A percentile compares a stretch with the other conserved stretches of the same genome.
phyloP scores from a whole-genome alignment of 345 rosid species.

The Luvunga scandens region DNA sequence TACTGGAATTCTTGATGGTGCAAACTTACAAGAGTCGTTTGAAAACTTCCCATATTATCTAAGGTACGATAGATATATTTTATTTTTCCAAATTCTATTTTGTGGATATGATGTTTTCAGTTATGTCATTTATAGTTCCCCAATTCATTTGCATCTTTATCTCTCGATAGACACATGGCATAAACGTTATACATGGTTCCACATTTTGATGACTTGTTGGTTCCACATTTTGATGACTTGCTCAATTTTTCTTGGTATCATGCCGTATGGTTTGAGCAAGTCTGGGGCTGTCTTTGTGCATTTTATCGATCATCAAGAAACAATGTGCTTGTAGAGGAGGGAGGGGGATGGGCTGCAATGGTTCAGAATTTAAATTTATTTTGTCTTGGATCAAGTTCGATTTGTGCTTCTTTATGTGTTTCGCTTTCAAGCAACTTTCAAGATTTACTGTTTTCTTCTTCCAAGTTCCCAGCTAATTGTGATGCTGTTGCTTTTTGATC shows the following conservation, averaged over 20 bases:
- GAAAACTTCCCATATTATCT: conserved; percentile 83
- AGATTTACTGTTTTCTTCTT: background rate
- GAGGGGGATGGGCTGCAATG: background rate
- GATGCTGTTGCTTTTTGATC: background rate
- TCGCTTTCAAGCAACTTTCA: background rate
- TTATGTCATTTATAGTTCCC: background rate
- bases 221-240: background rate
- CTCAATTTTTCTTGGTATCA: conserved; percentile 1
- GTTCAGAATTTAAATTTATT: background rate
- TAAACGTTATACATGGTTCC: background rate
- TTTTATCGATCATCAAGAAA: background rate
- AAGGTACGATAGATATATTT: conserved; percentile 43
- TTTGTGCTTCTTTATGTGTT: background rate
- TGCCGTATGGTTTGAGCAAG: background rate
- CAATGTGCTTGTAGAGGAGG: background rate
- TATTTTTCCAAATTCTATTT: background rate
- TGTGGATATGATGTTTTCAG: background rate
- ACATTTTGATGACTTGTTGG: background rate
- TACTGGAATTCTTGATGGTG: conserved; percentile 81
- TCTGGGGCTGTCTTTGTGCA: background rate
- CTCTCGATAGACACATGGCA: background rate
- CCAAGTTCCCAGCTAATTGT: background rate
- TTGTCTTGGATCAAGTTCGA: background rate
- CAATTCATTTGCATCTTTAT: background rate
- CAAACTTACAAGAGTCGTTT: conserved; percentile 64